Percentiles rank a stretch among this genome's conserved stretches.
These are phyloP conservation scores for Ceratobasidium sp. DNA, from an alignment of 1,284 basidiomycete genomes.

Conservation along the genomic window DNA sequence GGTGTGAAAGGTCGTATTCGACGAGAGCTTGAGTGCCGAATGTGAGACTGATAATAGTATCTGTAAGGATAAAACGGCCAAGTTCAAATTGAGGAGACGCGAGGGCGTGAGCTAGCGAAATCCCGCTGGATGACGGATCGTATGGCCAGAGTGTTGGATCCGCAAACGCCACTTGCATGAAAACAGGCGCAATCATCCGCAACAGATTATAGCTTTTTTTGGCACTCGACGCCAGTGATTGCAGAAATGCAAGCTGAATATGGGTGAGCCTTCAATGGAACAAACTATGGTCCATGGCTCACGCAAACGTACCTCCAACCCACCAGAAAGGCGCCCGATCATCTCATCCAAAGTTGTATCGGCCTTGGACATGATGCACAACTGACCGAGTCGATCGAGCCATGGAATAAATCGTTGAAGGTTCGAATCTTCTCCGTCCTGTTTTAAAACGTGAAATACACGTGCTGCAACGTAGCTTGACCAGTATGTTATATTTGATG, in stretches of 20 bases:
- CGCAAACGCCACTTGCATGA: neutral
- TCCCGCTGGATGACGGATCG: neutral
- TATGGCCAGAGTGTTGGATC: neutral
- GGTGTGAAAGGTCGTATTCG: constrained; percentile 16
- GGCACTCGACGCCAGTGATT: neutral
- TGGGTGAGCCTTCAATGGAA: neutral
- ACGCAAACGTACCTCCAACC: constrained; percentile 12
- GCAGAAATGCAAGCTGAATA: neutral
- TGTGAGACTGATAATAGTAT: neutral
- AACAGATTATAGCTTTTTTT: neutral
- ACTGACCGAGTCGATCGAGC: neutral
- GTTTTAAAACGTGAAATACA: neutral
- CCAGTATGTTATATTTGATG: constrained; percentile 20
- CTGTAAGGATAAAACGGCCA: neutral
- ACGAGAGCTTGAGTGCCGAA: neutral
- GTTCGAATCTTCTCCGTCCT: constrained; percentile 1
- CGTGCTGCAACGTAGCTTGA: constrained; percentile 17
- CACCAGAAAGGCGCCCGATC: neutral
- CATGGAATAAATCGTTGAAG: neutral
- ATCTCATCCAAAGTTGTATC: neutral
- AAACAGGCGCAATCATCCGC: neutral
- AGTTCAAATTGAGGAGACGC: neutral
- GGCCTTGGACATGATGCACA: neutral
- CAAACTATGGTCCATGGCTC: too few relatives aligned
- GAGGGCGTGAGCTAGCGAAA: neutral